Base-by-base conservation (phyloP, 257 asterid genomes). In the Solanum raphanifolium region DNA sequence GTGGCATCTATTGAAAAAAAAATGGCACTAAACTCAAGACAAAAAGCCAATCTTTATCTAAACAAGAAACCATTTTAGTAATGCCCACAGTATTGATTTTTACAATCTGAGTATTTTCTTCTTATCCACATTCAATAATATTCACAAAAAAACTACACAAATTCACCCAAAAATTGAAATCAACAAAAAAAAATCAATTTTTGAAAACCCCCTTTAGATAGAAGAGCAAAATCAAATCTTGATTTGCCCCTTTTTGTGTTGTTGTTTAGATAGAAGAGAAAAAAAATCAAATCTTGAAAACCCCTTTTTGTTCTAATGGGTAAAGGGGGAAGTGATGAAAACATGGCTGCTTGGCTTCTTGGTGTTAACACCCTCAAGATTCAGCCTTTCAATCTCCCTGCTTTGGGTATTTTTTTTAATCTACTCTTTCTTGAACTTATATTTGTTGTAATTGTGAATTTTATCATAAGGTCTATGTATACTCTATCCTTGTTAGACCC, bases 311-410 rank as follows among this genome's bases (percentile, higher is more conserved):
- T 66, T 43, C 60, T 90, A 46, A 95, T 95, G 98, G 98, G 96
- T 23, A 94, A 94, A 87, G 98, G 96, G 12, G 96, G 97, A 69
- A 91, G 86, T 82, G 93, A 91, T 87, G 98, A 91, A 88, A 97
- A 95, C 90, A 94, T 95, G 98, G 99, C 98, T 62, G 98, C 99
- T 89, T 97, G 99, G 98, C 99, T 96, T 87, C 90, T 96, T 52
- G 98, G 97, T 38, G 92, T 93, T 76, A 91, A 95, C 90, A 92
- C 92, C 60, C 93, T 96, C 91, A 94, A 94, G 92, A 94, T 96
- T 91, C 98, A 87, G 62, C 98, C 99, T 87, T 95, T 95, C 84
- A 91, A 87, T 83, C 99, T 96, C 86, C 98, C 95, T 87, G 92
- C 96, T 87, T 93, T 96, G 34, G 98, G 99, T 96, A 90, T 5